Base-by-base conservation (phyloP, 305 asterid species). In the Salvia sclarea region DNA sequence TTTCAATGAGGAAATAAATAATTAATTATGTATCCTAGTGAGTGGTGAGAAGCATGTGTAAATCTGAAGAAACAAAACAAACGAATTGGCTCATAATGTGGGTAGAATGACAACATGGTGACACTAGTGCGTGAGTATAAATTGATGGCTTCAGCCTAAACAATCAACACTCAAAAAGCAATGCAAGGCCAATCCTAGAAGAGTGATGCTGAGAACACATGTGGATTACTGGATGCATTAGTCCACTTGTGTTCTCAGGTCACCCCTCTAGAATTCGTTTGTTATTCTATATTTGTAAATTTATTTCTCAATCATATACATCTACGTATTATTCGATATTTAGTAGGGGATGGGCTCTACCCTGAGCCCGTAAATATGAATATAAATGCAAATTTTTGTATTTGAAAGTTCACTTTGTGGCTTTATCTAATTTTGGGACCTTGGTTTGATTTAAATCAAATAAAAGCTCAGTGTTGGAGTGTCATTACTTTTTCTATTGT, bases 191-290 rank as follows among this genome's bases (percentile, higher is more conserved):
- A 64, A 41, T 6, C 18, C 35, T 18, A n/a, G 28, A 61, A 55
- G 74, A 60, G 77, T 66, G 74, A 24, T 30, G 0, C 74, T 53
- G 56, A 54, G 73, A 71, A 67, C 71, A 71, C 77, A 6, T 4
- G 68, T 66, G 77, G 43, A 44, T 70, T 40, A 24, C 6, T 37
- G 16, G 18, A n/a, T 14, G 9, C 12, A 21, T 2, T 40, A 18
- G 18, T 60, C 24, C 54, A 61, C 22, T 25, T 71, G 77, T 71
- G 77, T 76, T 76, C 77, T 72, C 81, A 71, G 72, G 77, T 72
- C 81, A 76, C 81, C 75, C 81, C 71, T 65, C 35, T 31, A 12
- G 47, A 35, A 50, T 64, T 48, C 33, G 0, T 21, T 33, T 61
- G 20, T 68, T 52, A 2, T 4, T 12, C 2, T 0, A 10, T 10